Conservation (phyloP, 2,329 filamentous ascomycete species). For the Magnaporthiopsis rhizophila region DNA sequence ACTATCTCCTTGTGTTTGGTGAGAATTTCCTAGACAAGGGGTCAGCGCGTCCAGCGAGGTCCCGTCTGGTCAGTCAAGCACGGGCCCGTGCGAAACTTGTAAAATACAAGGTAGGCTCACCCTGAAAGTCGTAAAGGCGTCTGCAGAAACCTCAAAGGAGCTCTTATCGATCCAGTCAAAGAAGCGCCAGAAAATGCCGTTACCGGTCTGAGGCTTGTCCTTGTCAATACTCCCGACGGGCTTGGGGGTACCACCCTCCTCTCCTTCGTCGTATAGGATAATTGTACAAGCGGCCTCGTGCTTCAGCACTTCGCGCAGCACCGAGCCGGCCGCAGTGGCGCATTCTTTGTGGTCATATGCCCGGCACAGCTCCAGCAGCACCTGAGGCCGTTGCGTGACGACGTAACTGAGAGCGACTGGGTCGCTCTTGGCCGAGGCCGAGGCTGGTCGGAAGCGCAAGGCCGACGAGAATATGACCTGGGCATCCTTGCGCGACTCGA, state of each 20-base stretch:
- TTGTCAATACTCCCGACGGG: conserved; percentile 72
- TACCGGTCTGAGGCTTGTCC: conserved; percentile 65
- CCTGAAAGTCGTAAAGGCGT: conserved; percentile 95
- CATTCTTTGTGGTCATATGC: conserved; percentile 88
- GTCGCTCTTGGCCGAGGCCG: conserved; percentile 59
- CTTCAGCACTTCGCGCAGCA: conserved; percentile 80
- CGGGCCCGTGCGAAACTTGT: background rate
- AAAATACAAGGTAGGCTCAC: conserved; percentile 44
- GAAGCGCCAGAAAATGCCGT: conserved; percentile 91
- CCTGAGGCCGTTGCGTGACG: conserved; percentile 75
- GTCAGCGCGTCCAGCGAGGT: background rate
- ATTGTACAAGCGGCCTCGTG: conserved; percentile 85
- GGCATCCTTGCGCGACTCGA: conserved; percentile 92
- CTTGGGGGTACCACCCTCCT: conserved; percentile 59
- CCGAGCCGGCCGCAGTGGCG: conserved; percentile 82
- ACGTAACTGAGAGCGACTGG: conserved; percentile 85
- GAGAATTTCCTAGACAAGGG: conserved; percentile 63
- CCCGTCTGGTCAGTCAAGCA: background rate
- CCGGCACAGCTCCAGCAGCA: conserved; percentile 79
- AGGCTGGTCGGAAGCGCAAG: conserved; percentile 75
- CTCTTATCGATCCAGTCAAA: conserved; percentile 97
- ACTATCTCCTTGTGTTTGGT: conserved; percentile 92
- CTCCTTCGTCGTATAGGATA: conserved; percentile 85
- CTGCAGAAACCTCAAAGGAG: conserved; percentile 91
- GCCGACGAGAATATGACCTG: conserved; percentile 95